A percentile compares a stretch with the other conserved stretches of the same genome.
Evolutionary conservation across 2,329 filamentous ascomycete species (phyloP).

Genomic region (Epichloe aotearoae): DNA sequence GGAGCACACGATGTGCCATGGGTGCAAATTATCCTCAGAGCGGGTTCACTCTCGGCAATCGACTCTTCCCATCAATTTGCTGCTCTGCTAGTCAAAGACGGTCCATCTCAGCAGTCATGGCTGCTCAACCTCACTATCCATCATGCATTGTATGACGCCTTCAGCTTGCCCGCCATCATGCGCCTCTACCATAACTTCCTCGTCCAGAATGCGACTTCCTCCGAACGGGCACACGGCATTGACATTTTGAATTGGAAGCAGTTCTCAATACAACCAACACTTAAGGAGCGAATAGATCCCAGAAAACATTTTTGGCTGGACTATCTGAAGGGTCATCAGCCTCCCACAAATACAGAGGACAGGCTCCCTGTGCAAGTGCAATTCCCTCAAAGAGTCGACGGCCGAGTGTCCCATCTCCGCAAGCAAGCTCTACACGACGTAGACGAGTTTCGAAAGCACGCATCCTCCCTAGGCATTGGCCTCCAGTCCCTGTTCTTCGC

Average conservation of each 20-base stretch:
- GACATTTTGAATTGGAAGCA: constrained; percentile 16
- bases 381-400: constrained; percentile 3
- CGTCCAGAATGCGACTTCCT: neutral
- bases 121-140: constrained; percentile 51
- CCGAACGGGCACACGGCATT: constrained; percentile 3
- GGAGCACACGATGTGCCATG: constrained; percentile 34
- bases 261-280: constrained; percentile 8
- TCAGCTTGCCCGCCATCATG: constrained; percentile 58
- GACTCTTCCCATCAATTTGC: constrained; percentile 11
- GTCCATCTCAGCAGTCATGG: constrained; percentile 7
- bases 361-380: neutral
- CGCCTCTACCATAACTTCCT: constrained; percentile 10
- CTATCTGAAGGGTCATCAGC: constrained; percentile 20
- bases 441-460: constrained; percentile 15
- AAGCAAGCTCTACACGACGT: constrained; percentile 31
- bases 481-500: constrained; percentile 68
- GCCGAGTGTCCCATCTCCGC: constrained; percentile 25
- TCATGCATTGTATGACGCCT: constrained; percentile 78
- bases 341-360: neutral
- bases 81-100: constrained; percentile 9
- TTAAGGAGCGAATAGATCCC: constrained; percentile 1
- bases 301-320: constrained; percentile 27
- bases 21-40: constrained; percentile 45
- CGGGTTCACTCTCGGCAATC: neutral
- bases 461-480: constrained; percentile 43